Base-by-base conservation (phyloP, 176 grass and related monocot species). In the Aegilops umbellulata region DNA sequence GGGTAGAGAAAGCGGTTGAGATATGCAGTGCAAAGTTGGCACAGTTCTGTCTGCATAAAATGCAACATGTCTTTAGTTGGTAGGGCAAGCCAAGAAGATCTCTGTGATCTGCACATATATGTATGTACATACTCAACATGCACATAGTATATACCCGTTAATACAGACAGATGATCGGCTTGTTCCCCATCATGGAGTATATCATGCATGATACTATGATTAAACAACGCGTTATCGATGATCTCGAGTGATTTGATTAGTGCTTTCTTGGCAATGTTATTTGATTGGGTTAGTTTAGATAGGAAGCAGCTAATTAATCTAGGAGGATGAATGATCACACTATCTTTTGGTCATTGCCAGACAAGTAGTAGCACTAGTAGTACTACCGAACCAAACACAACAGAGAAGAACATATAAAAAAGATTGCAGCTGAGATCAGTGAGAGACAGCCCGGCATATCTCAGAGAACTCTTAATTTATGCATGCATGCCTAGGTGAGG, bases 11-110 rank as follows among this genome's bases (percentile, higher is more conserved):
- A 87, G 81, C 19, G 84, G 89, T 80, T 84, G 89, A 80, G 85
- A 87, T 91, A 80, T 80, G 85, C 76, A 38, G 76, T 27, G 75
- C 60, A 90, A 90, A 83, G 89, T 84, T 83, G 58, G 66, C 46
- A 77, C 81, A 80, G 17, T 31, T 62, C 15, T 91, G 89, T 84
- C 83, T 20, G 36, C 89, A 88, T 39, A 84, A 84, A 84, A 62
- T 84, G 85, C 29, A 71, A 30, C 89, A 87, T 84, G 77, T 88
- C 90, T 77, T 87, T 62, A 74, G 81, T 87, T 88, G 82, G 68
- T 39, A 79, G 30, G 55, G 6, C 74, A 77, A 55, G 24, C 67
- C 17, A 84, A 71, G 76, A 83, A 87, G 49, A 90, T 85, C 66
- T 17, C 63, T 44, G 72, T n/a, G 47, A 39, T 32, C 32, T 70